phyloP scores from a whole-genome alignment of 1,284 basidiomycete genomes.

The Athelia sp. region DNA sequence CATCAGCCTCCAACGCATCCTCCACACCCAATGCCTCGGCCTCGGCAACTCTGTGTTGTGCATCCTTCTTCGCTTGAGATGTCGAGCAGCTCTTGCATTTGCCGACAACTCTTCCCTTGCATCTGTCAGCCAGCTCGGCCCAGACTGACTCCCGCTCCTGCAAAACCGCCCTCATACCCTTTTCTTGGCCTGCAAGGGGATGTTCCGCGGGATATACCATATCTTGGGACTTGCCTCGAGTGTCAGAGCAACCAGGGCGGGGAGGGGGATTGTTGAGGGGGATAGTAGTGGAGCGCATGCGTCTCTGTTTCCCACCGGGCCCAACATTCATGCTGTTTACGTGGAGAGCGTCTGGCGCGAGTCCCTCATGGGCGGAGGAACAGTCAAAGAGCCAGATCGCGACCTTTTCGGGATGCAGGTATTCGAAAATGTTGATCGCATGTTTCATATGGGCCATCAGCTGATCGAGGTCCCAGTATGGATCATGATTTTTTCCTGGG shows the following conservation, averaged over 20 bases:
- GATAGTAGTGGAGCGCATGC: slow-evolving; percentile 12
- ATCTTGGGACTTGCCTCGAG: slow-evolving; percentile 6
- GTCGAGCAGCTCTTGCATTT: slow-evolving; percentile 10
- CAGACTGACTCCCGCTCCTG: slow-evolving; percentile 6
- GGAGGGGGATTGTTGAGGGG: slow-evolving; percentile 12
- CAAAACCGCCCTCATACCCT: slow-evolving; percentile 14
- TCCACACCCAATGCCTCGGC: slow-evolving; percentile 8
- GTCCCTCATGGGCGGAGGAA: slow-evolving; percentile 15
- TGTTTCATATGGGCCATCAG: slow-evolving; percentile 7
- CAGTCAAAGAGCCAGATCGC: slow-evolving; percentile 15
- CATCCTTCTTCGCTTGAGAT: slow-evolving; percentile 9
- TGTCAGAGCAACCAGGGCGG: slow-evolving; percentile 3
- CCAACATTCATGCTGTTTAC: slow-evolving; percentile 17
- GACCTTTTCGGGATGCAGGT: slow-evolving; percentile 6
- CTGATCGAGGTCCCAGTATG: slow-evolving; percentile 14
- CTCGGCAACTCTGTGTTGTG: slow-evolving; percentile 3
- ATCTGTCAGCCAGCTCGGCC: slow-evolving; percentile 3
- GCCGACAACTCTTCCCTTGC: slow-evolving; percentile 10
- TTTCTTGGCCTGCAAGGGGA: slow-evolving; percentile 12
- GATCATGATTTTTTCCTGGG: slow-evolving; percentile 13
- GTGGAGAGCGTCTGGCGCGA: slow-evolving; percentile 14
- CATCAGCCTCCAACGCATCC: slow-evolving; percentile 3
- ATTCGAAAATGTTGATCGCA: slow-evolving; percentile 10
- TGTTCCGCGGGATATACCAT: slow-evolving; percentile 10
- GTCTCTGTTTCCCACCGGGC: slow-evolving; percentile 14